Evolutionary conservation across 805 yeast species (phyloP).

Genomic region (Saccharomycopsis synnaedendra): DNA sequence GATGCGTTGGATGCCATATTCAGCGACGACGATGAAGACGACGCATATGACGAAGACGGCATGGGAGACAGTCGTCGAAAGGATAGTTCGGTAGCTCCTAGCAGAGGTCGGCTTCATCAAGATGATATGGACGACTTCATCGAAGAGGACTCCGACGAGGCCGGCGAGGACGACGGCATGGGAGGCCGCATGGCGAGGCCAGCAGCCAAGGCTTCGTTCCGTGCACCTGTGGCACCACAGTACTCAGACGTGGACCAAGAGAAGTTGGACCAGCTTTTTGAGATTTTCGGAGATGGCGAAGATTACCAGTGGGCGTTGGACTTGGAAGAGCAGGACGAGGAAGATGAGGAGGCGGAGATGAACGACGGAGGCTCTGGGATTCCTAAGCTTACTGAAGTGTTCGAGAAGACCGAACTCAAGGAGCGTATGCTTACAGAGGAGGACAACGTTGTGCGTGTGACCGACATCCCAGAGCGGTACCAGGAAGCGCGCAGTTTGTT

Average conservation of each 20-base stretch:
- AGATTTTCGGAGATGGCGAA: constrained; percentile 93
- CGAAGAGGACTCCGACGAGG: constrained; percentile 79
- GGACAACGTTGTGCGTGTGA: constrained; percentile 77
- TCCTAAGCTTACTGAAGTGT: constrained; percentile 61
- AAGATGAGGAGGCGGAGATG: constrained; percentile 28
- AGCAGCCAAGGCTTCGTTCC: constrained; percentile 29
- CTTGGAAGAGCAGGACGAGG: constrained; percentile 61
- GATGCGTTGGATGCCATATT: constrained; percentile 56
- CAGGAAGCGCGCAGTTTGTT: constrained; percentile 61
- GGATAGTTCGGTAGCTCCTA: background rate
- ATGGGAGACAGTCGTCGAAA: constrained; percentile 22
- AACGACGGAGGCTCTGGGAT: constrained; percentile 28
- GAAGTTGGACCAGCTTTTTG: constrained; percentile 83
- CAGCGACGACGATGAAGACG: constrained; percentile 39
- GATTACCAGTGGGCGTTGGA: constrained; percentile 98
- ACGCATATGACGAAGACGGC: constrained; percentile 24
- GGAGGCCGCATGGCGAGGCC: constrained; percentile 22
- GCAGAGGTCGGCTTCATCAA: constrained; percentile 24
- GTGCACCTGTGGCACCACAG: constrained; percentile 37
- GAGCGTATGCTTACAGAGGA: constrained; percentile 86
- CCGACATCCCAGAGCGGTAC: constrained; percentile 87
- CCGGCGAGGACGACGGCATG: constrained; percentile 30
- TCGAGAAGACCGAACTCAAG: constrained; percentile 87
- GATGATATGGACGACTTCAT: constrained; percentile 96
- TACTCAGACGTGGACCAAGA: constrained; percentile 65